Evolutionary conservation across 164 flowering plant genomes (phyloP).

Genomic region (Nymphaea colorata): DNA sequence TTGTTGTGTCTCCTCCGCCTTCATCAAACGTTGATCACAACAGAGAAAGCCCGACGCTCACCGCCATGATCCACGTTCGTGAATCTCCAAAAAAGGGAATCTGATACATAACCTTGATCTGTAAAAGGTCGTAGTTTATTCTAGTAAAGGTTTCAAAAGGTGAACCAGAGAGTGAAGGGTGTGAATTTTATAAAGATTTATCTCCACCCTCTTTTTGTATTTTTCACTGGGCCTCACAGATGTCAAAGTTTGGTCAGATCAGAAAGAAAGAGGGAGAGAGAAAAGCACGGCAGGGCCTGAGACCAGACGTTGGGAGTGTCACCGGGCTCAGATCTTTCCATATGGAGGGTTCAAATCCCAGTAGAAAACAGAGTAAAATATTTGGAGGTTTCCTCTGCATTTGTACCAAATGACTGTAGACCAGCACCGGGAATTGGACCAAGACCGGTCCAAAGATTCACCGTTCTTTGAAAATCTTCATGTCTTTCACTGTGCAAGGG

Average conservation of each 20-base stretch:
- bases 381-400: neutral
- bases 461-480: neutral
- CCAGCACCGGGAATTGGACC: neutral
- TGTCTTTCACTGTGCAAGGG: too few relatives aligned
- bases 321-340: neutral
- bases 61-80: neutral
- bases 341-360: neutral
- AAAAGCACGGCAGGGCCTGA: neutral
- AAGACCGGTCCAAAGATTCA: neutral
- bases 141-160: neutral
- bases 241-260: neutral
- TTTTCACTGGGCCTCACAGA: neutral
- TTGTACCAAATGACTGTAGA: neutral
- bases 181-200: neutral
- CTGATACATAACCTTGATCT: neutral
- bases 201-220: neutral
- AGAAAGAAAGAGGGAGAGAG: neutral
- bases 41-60: neutral
- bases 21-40: neutral
- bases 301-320: neutral
- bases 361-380: neutral
- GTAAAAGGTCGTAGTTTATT: neutral
- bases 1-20: neutral
- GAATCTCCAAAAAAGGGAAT: neutral
- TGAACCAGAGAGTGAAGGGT: neutral